Evolutionary conservation across 2,329 filamentous ascomycete genomes (phyloP).

Genomic region (Colletotrichum sp.): DNA sequence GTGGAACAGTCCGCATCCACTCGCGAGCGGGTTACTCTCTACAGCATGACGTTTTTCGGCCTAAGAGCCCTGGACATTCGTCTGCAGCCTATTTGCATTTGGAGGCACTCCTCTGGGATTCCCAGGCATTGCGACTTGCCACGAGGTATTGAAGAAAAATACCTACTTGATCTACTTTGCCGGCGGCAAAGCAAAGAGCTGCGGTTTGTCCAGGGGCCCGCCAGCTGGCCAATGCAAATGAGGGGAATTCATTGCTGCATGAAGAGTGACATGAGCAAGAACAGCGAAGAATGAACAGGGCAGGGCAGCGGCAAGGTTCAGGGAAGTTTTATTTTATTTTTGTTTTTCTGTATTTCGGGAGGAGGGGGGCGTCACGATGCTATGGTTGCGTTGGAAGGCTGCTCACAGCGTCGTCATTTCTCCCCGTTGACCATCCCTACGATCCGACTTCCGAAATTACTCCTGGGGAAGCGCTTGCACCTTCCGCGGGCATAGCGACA

Average conservation of each 20-base stretch:
- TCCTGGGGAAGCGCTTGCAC: slow-evolving; percentile 14
- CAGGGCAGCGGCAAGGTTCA: background rate
- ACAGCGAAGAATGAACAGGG: background rate
- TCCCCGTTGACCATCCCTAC: background rate
- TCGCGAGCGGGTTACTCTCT: background rate
- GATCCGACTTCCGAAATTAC: slow-evolving; percentile 17
- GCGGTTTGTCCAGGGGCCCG: background rate
- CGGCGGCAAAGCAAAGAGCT: slow-evolving; percentile 1
- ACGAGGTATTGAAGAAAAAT: slow-evolving; percentile 7
- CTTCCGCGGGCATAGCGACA: background rate
- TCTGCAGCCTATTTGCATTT: background rate
- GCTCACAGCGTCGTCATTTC: slow-evolving; percentile 7
- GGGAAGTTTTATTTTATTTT: background rate
- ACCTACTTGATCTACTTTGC: background rate
- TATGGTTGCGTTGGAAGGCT: background rate
- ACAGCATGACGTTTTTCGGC: background rate
- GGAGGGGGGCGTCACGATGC: background rate
- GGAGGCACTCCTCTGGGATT: background rate
- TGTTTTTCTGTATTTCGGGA: background rate
- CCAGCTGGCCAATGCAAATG: background rate
- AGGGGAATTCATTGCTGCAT: background rate
- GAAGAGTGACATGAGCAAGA: background rate
- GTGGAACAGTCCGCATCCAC: background rate
- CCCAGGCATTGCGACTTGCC: background rate
- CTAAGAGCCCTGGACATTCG: background rate